Evolutionary conservation across 2,329 filamentous ascomycete species (phyloP), one percentile per base, ranked within the genome.

Genomic region (Colletotrichum destructivum): DNA sequence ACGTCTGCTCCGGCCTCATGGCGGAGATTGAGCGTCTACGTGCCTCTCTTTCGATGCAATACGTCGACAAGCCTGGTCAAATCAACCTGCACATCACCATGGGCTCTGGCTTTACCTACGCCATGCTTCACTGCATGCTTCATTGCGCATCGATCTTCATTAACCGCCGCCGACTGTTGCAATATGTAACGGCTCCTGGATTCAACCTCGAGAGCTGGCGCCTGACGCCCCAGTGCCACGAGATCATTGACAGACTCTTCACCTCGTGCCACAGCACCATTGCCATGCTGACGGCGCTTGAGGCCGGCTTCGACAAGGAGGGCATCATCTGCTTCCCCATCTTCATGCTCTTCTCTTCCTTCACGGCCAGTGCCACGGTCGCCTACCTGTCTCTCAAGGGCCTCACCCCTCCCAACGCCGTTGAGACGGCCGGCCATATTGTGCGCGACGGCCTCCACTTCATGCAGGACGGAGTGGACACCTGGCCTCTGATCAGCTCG

Each of bases 341-440:
- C 66, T 89, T 90, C 73, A 90, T 91, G 89, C 82, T 90, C 15
- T 91, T 91, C 78, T 88, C 88, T 0, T 87, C 88, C 62, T 91
- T 91, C 73, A 90, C 88, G 0, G 88, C 88, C 2, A 88, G 88
- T 72, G 88, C 88, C 2, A 90, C 89, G 0, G 86, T 90, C 1
- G 89, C 89, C 15, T 91, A 90, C 79, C 83, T 91, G 40, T 89
- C 88, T n/a, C 84, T 91, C 56, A 90, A 90, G 81, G 88, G 88
- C 12, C 78, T 91, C 9, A 88, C 88, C 0, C 88, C 88, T 0
- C 80, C 83, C 16, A 88, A 88, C 72, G 87, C 87, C 31, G 86
- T 86, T 49, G 88, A 90, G 80, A 89, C 88, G 2, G 88, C 88
- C 2, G 84, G 84, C 21, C 84, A 84, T 62, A 88, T 91, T 57